Evolutionary conservation across 208 protist species (phyloP), one percentile per base, ranked within the genome.

Genomic region (Crithidia thermophila): DNA sequence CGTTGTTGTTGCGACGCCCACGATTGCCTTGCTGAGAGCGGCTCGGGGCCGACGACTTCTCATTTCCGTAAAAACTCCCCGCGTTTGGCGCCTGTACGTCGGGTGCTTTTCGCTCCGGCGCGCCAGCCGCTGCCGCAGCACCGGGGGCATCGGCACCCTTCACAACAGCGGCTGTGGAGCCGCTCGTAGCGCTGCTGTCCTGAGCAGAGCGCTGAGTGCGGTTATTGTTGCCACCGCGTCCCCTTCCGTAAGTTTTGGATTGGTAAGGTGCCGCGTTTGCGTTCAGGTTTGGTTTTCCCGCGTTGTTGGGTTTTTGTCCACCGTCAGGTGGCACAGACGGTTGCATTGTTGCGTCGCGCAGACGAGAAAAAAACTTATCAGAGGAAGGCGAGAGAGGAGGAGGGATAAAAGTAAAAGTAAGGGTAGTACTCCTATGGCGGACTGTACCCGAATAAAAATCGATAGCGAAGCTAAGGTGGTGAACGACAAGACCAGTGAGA

Each of bases 21-120:
- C 77, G 73, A 43, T 60, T 59, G 39, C 65, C 52, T 23, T 71
- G 68, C 40, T 63, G 61, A 21, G 66, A 46, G 51, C 69, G 69
- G 2, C 28, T n/a, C 30, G 27, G 42, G 2, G 51, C 45, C 6
- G 42, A 34, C 18, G 51, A 2, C 25, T 55, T 63, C 21, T 77
- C 69, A 27, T 59, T 55, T 8, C 36, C 57, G 30, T 72, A 72
- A 30, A 79, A 79, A 36, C 64, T 71, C 9, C 68, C 72, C 10
- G 42, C 46, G 21, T 73, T 72, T 6, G 67, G 67, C 6, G 58
- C 51, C 63, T 76, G 77, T 4, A 73, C 67, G 28, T 79, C 72
- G 14, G 61, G 67, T n/a, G 56, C 74, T 10, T 34, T 53, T 3
- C 37, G 69, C 61, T 45, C 36, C 5, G 45, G 40, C 16, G 40